Evolutionary conservation across 106 monocot species (phyloP).

Genomic region (Phalaenopsis aphrodite): DNA sequence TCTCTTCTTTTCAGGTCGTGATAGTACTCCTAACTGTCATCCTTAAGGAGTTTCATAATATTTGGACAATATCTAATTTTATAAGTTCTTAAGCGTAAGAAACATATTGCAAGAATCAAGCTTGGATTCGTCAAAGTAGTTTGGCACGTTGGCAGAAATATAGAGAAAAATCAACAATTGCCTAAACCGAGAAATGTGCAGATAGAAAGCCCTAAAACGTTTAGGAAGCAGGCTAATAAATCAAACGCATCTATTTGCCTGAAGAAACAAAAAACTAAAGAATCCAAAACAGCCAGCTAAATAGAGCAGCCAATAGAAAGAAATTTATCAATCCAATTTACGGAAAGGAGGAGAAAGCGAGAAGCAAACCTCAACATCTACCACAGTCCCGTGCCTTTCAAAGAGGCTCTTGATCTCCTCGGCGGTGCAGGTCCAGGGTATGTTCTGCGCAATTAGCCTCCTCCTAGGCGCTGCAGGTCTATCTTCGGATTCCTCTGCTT

Average conservation of each 20-base stretch:
- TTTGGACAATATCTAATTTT: too few relatives aligned
- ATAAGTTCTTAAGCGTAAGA: too few relatives aligned
- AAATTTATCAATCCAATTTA: neutral
- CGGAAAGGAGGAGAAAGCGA: neutral
- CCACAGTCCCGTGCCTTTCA: conserved; percentile 51
- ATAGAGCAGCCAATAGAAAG: neutral
- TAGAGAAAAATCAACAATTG: neutral
- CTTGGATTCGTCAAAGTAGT: too few relatives aligned
- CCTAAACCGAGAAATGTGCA: neutral
- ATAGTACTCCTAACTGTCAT: too few relatives aligned
- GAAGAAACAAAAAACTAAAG: neutral
- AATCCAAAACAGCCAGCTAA: neutral
- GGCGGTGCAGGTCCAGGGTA: conserved; percentile 60
- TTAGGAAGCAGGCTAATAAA: neutral
- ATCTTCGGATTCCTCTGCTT: conserved; percentile 3
- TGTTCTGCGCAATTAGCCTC: conserved; percentile 69
- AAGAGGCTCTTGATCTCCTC: conserved; percentile 61
- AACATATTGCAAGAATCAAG: too few relatives aligned
- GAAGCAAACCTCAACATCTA: conserved; percentile 52
- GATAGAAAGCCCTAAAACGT: neutral
- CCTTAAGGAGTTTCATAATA: too few relatives aligned
- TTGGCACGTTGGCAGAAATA: neutral
- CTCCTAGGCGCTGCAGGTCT: conserved; percentile 14
- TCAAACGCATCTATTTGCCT: neutral
- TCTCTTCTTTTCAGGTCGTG: too few relatives aligned